Conservation (phyloP, 2,329 filamentous ascomycete genomes). For the Trichoderma sp. region DNA sequence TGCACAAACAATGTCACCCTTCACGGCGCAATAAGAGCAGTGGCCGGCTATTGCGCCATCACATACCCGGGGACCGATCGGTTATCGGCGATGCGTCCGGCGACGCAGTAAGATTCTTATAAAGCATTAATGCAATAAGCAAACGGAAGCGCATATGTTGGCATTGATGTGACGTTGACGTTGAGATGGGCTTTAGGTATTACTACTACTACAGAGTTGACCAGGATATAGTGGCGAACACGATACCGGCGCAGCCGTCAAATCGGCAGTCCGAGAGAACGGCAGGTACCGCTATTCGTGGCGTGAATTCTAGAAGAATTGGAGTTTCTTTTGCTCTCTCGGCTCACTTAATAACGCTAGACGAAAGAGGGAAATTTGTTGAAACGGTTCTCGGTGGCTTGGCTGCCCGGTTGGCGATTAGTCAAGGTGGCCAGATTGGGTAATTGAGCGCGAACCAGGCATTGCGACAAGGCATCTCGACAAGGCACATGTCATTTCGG, state of each 20-base stretch:
- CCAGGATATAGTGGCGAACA: neutral
- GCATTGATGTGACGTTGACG: neutral
- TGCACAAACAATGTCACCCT: neutral
- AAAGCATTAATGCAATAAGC: neutral
- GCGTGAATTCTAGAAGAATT: neutral
- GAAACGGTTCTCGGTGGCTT: neutral
- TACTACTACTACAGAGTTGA: neutral
- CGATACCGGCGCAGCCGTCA: neutral
- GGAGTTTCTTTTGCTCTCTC: neutral
- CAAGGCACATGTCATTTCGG: neutral
- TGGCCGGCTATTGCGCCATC: slow-evolving; percentile 7
- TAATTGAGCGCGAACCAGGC: neutral
- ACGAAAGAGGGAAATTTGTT: neutral
- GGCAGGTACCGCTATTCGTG: neutral
- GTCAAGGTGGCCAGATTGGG: neutral
- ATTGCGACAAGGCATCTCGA: neutral
- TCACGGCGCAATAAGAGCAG: neutral
- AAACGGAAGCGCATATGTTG: neutral
- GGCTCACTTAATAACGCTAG: neutral
- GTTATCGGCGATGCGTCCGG: slow-evolving; percentile 5
- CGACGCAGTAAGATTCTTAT: neutral
- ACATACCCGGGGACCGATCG: neutral
- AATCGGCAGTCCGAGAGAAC: neutral
- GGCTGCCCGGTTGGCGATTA: neutral
- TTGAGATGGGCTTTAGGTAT: neutral